A percentile compares a stretch with the other conserved stretches of the same genome.
Evolutionary conservation across 345 rosid genomes (phyloP).

Genomic region (Eucalyptus pauciflora): DNA sequence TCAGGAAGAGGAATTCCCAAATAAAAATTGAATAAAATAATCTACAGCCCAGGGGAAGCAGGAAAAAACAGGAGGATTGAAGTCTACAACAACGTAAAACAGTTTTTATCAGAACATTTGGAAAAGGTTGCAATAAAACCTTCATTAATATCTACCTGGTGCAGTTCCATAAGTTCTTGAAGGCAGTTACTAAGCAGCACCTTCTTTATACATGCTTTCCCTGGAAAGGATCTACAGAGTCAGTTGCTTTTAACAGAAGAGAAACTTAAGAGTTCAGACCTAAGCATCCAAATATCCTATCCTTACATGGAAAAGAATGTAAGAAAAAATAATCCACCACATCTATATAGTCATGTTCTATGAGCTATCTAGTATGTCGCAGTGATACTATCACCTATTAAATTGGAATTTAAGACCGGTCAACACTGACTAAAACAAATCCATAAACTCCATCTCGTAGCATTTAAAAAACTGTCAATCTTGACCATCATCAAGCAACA

Average conservation of each 20-base stretch:
- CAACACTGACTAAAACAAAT: background rate
- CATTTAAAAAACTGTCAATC: background rate
- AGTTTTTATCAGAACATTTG: background rate
- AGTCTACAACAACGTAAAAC: background rate
- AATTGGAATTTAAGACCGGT: background rate
- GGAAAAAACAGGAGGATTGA: background rate
- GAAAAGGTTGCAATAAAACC: background rate
- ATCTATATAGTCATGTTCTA: background rate
- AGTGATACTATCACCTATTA: background rate
- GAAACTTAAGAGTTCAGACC: background rate
- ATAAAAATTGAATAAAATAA: background rate
- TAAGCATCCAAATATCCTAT: background rate
- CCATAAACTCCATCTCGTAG: background rate
- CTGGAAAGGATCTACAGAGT: conserved; percentile 17
- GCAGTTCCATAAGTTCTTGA: conserved; percentile 98
- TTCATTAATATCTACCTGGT: conserved; percentile 49
- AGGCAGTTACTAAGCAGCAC: conserved; percentile 95
- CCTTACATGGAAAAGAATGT: background rate
- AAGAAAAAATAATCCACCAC: background rate
- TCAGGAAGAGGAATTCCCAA: background rate
- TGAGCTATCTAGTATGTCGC: background rate
- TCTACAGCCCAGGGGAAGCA: background rate
- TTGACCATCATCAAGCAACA: background rate
- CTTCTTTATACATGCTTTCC: conserved; percentile 95
- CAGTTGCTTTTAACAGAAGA: background rate